phyloP scores from a whole-genome alignment of 2,329 filamentous ascomycete species.

The Ophiostoma sp. region DNA sequence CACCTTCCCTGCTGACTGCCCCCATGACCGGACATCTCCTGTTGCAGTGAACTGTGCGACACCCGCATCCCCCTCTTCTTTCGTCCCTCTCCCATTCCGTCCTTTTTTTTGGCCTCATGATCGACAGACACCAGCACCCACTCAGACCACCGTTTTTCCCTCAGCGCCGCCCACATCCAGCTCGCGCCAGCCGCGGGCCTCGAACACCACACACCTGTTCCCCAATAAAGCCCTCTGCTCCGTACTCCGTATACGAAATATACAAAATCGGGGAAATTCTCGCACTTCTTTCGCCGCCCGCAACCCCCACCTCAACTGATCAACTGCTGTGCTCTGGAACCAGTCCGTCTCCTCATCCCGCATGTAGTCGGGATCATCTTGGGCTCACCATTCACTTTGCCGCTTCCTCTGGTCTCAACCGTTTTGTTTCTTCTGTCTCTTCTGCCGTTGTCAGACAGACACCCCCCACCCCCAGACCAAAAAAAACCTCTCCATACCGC shows the following conservation, averaged over 20 bases:
- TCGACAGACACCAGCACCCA: background rate
- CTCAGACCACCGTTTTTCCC: background rate
- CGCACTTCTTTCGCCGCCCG: slow-evolving; percentile 20
- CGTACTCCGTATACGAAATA: too few species aligned
- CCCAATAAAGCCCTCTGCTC: background rate
- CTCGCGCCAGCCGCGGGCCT: slow-evolving; percentile 4
- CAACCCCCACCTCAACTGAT: background rate
- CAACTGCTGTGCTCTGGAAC: background rate
- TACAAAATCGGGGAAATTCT: slow-evolving; percentile 24
- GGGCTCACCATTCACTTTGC: too few species aligned
- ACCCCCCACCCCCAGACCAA: background rate
- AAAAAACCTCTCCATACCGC: slow-evolving; percentile 2
- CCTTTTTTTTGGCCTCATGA: background rate
- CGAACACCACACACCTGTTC: background rate
- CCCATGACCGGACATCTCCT: background rate
- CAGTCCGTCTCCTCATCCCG: too few species aligned
- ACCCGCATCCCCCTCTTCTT: background rate
- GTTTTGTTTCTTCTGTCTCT: background rate
- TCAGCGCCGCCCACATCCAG: background rate
- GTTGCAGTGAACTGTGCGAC: too few species aligned
- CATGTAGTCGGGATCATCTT: too few species aligned
- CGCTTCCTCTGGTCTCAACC: background rate
- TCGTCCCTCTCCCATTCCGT: background rate
- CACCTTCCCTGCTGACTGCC: slow-evolving; percentile 11
- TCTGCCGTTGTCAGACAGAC: background rate